Evolutionary conservation across 148 eudicot species (phyloP).

Genomic region (Bassia scoparia): DNA sequence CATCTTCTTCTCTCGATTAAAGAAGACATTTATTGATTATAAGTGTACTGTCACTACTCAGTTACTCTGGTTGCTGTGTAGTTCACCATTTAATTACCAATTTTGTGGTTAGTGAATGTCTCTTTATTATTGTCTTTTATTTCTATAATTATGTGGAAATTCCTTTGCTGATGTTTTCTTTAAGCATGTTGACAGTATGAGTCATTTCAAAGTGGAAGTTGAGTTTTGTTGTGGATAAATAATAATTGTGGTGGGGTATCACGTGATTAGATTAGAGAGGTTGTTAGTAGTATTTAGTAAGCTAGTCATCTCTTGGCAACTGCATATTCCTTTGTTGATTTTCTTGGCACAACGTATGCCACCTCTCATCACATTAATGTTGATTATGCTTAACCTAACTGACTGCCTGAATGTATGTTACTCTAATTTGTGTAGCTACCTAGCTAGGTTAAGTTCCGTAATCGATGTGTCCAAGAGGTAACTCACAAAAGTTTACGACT

Average conservation of each 20-base stretch:
- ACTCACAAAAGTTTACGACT: too few species aligned
- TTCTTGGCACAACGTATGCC: neutral
- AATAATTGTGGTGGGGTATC: neutral
- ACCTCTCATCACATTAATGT: too few species aligned
- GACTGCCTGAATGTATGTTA: too few species aligned
- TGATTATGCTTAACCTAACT: neutral
- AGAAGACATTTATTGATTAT: neutral
- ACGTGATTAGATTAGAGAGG: constrained; percentile 15
- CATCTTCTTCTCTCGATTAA: neutral
- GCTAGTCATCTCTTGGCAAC: neutral
- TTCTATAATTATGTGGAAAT: neutral
- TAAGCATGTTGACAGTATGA: neutral
- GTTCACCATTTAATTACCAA: constrained; percentile 5
- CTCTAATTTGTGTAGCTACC: too few species aligned
- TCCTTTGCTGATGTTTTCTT: neutral
- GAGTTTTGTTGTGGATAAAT: neutral
- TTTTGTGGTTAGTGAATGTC: constrained; percentile 13
- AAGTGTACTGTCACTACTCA: too few species aligned
- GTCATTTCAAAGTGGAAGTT: neutral
- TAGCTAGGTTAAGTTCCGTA: neutral
- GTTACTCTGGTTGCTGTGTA: neutral
- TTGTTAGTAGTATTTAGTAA: neutral
- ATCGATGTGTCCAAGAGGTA: too few species aligned
- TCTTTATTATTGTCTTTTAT: neutral
- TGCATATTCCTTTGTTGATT: constrained; percentile 1